Evolutionary conservation across 805 yeast genomes (phyloP).

Genomic region (Wickerhamomyces bisporus): DNA sequence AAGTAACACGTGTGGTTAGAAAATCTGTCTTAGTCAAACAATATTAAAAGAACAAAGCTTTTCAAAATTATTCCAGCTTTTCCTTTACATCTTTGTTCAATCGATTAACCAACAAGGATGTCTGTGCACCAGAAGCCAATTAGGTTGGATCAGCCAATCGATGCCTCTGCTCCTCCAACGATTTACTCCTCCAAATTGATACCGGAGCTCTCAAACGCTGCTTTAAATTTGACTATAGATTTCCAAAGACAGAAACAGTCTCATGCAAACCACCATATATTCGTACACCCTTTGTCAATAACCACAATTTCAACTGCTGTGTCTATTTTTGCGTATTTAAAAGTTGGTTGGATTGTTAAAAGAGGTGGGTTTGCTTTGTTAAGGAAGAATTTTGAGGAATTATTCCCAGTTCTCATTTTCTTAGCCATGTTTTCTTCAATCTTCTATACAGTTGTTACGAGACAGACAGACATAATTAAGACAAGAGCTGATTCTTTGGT

Average conservation of each 20-base stretch:
- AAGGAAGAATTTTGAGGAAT: constrained; percentile 14
- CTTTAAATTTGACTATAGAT: constrained; percentile 61
- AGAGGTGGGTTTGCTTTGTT: constrained; percentile 14
- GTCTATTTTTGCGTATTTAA: constrained; percentile 8
- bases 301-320: constrained; percentile 13
- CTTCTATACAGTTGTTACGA: constrained; percentile 34
- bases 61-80: too few relatives aligned
- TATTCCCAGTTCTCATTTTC: constrained; percentile 31
- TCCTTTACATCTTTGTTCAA: too few relatives aligned
- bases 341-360: constrained; percentile 11
- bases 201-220: constrained; percentile 57
- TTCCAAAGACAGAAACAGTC: constrained; percentile 28
- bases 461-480: constrained; percentile 45
- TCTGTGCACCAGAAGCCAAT: neutral
- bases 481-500: constrained; percentile 32
- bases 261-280: constrained; percentile 30
- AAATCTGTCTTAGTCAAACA: too few relatives aligned
- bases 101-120: too few relatives aligned
- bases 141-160: constrained; percentile 50
- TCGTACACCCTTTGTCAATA: constrained; percentile 39
- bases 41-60: too few relatives aligned
- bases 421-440: constrained; percentile 32
- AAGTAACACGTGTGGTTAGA: too few relatives aligned
- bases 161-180: constrained; percentile 44
- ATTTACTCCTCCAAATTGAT: constrained; percentile 43